Evolutionary conservation across 2,329 filamentous ascomycete species (phyloP).

Genomic region (Xylaria sp.): DNA sequence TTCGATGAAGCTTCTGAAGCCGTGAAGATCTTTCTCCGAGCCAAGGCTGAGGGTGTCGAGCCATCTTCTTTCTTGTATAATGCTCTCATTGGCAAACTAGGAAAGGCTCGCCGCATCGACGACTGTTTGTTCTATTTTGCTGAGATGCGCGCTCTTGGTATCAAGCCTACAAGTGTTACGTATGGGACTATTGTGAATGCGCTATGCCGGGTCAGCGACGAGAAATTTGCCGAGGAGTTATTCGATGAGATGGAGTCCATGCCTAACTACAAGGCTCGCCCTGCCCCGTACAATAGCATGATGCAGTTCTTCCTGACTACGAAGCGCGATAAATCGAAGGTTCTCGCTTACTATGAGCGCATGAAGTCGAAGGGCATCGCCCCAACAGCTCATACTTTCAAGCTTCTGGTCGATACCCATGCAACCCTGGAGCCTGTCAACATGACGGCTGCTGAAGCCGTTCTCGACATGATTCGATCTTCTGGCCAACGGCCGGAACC

Average conservation of each 20-base stretch:
- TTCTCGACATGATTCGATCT: slow-evolving; percentile 81
- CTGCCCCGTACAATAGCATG: slow-evolving; percentile 98
- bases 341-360: slow-evolving; percentile 91
- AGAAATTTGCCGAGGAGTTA: slow-evolving; percentile 96
- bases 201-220: slow-evolving; percentile 94
- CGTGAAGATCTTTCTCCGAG: slow-evolving; percentile 95
- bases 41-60: slow-evolving; percentile 92
- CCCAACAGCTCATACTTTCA: slow-evolving; percentile 96
- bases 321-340: slow-evolving; percentile 94
- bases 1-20: slow-evolving; percentile 98
- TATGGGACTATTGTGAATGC: slow-evolving; percentile 99
- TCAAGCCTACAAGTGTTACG: slow-evolving; percentile 96
- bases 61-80: slow-evolving; percentile 98
- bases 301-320: slow-evolving; percentile 99
- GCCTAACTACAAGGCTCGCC: slow-evolving; percentile 98
- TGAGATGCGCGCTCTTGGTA: slow-evolving; percentile 92
- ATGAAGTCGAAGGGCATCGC: slow-evolving; percentile 89
- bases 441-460: slow-evolving; percentile 85
- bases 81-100: slow-evolving; percentile 95
- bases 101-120: slow-evolving; percentile 96
- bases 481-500: slow-evolving; percentile 84
- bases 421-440: slow-evolving; percentile 92
- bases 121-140: slow-evolving; percentile 98
- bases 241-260: slow-evolving; percentile 99
- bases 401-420: slow-evolving; percentile 94